phyloP scores from a whole-genome alignment of 2,329 filamentous ascomycete species.

The Ophiocordyceps robertsii region DNA sequence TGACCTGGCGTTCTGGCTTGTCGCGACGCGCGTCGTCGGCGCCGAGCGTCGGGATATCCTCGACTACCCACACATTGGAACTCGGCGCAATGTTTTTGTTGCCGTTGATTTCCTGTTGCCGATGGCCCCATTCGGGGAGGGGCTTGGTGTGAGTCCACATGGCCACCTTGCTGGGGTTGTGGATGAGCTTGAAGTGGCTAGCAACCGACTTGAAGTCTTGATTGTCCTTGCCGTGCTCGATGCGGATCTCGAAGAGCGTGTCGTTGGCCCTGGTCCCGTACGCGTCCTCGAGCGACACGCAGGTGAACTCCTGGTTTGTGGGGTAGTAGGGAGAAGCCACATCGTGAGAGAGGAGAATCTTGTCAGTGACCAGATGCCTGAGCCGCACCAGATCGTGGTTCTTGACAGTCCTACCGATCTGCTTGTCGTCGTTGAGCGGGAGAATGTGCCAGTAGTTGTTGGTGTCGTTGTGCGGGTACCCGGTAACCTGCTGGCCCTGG shows the following conservation, averaged over 20 bases:
- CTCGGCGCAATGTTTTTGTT: slow-evolving; percentile 88
- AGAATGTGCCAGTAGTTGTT: slow-evolving; percentile 98
- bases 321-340: slow-evolving; percentile 93
- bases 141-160: slow-evolving; percentile 98
- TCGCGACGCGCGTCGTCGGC: slow-evolving; percentile 58
- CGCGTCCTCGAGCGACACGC: slow-evolving; percentile 59
- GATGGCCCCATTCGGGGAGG: slow-evolving; percentile 93
- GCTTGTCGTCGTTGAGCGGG: slow-evolving; percentile 48
- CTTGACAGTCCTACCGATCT: slow-evolving; percentile 51
- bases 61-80: slow-evolving; percentile 90
- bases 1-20: slow-evolving; percentile 67
- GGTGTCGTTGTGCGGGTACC: slow-evolving; percentile 95
- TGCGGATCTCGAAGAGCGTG: slow-evolving; percentile 81
- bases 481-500: slow-evolving; percentile 95
- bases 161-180: slow-evolving; percentile 87
- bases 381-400: slow-evolving; percentile 81
- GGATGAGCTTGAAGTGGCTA: slow-evolving; percentile 90
- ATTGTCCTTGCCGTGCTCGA: slow-evolving; percentile 69
- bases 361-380: slow-evolving; percentile 75
- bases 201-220: slow-evolving; percentile 85
- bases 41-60: slow-evolving; percentile 74
- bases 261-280: slow-evolving; percentile 67
- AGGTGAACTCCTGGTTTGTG: slow-evolving; percentile 98
- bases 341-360: slow-evolving; percentile 81
- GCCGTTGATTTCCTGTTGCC: slow-evolving; percentile 97